phyloP scores from a whole-genome alignment of 2,329 filamentous ascomycete species.

The Metarhizium album region DNA sequence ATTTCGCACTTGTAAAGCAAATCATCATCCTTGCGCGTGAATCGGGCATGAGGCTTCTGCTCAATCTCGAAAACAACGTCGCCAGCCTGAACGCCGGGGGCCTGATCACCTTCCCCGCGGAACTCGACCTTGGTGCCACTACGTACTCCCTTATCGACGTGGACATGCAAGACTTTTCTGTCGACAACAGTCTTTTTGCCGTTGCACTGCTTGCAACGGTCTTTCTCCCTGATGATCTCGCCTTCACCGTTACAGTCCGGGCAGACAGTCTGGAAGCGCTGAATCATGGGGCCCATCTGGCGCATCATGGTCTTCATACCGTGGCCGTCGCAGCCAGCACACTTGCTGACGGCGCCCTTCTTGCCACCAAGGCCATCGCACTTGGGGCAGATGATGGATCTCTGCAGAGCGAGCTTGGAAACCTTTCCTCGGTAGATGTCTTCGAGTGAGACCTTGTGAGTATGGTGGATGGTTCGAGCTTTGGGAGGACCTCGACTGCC shows the following conservation, averaged over 20 bases:
- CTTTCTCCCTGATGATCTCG: constrained; percentile 92
- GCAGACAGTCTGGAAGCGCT: constrained; percentile 98
- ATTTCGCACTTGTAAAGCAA: constrained; percentile 93
- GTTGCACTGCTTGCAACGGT: constrained; percentile 90
- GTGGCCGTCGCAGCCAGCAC: constrained; percentile 78
- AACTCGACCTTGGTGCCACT: constrained; percentile 96
- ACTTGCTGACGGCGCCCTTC: constrained; percentile 93
- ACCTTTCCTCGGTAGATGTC: constrained; percentile 98
- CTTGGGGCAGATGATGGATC: constrained; percentile 91
- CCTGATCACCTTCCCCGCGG: constrained; percentile 90
- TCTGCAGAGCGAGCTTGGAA: constrained; percentile 93
- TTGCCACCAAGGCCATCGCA: constrained; percentile 93
- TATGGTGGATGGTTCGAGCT: constrained; percentile 93
- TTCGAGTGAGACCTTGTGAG: constrained; percentile 95
- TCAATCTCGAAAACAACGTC: constrained; percentile 99
- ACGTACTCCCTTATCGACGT: constrained; percentile 89
- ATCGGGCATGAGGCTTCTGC: constrained; percentile 93
- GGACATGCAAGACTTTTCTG: constrained; percentile 95
- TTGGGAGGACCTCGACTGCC: constrained; percentile 71
- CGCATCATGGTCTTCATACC: constrained; percentile 99
- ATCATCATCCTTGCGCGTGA: constrained; percentile 93
- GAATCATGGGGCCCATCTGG: constrained; percentile 99
- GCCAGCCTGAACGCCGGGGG: constrained; percentile 83
- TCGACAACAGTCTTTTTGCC: constrained; percentile 98
- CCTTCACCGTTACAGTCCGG: constrained; percentile 96